Evolutionary conservation across 2,329 filamentous ascomycete species (phyloP).

Genomic region (Xylariaceae sp.): DNA sequence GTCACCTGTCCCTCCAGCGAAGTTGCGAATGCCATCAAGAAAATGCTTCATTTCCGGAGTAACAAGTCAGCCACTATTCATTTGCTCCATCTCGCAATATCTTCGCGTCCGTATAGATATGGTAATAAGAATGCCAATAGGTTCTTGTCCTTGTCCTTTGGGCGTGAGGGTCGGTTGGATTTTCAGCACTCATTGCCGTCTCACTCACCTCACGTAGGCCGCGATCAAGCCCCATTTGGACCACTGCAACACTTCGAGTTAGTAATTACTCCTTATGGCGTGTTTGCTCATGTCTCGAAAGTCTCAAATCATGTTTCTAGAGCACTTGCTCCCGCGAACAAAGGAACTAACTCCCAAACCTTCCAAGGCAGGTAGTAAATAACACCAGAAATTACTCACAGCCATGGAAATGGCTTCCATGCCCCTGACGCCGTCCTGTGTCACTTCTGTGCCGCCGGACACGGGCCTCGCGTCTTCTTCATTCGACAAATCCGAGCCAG

Average conservation of each 20-base stretch:
- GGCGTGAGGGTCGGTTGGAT: background rate
- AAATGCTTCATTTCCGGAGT: slow-evolving; percentile 27
- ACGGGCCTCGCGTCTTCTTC: background rate
- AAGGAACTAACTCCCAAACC: too few relatives aligned
- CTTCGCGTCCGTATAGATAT: background rate
- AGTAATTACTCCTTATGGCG: too few relatives aligned
- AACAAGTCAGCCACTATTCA: background rate
- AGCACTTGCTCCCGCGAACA: too few relatives aligned
- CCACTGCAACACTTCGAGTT: too few relatives aligned
- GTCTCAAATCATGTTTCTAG: too few relatives aligned
- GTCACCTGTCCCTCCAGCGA: slow-evolving; percentile 65
- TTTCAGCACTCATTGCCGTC: background rate
- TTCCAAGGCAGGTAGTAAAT: too few relatives aligned
- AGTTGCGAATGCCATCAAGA: slow-evolving; percentile 61
- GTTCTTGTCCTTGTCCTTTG: background rate
- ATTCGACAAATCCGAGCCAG: background rate
- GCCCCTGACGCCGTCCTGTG: slow-evolving; percentile 30
- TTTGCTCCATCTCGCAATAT: background rate
- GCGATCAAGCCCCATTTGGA: slow-evolving; percentile 28
- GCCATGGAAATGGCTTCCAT: slow-evolving; percentile 31
- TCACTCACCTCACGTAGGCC: slow-evolving; percentile 27
- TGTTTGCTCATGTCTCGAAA: too few relatives aligned
- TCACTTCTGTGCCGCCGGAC: slow-evolving; percentile 2
- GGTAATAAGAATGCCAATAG: background rate
- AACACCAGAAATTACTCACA: too few relatives aligned